phyloP scores from a whole-genome alignment of 441 rosid genomes.

The Gossypium laxum region DNA sequence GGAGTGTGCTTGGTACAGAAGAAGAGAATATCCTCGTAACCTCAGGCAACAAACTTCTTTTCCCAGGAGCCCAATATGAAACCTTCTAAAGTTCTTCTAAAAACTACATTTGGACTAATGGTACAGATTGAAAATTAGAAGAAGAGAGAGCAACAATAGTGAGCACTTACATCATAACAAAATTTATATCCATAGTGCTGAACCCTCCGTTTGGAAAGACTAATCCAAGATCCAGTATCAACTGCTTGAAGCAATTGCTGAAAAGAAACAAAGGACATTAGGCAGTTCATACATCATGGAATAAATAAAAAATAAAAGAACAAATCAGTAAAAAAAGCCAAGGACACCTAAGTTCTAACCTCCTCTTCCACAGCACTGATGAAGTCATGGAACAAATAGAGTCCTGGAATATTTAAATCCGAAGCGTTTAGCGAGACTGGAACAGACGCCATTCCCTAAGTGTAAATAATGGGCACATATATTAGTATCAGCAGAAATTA shows the following conservation, averaged over 20 bases:
- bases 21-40: not conserved
- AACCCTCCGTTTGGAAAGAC: conserved; percentile 73
- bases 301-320: not conserved
- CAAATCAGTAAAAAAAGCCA: not conserved
- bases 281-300: not conserved
- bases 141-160: not conserved
- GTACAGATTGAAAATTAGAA: not conserved
- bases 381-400: conserved; percentile 53
- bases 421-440: conserved; percentile 46
- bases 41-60: not conserved
- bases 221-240: conserved; percentile 62
- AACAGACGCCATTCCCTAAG: conserved; percentile 33
- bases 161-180: conserved; percentile 49
- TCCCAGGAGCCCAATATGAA: not conserved
- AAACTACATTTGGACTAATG: not conserved
- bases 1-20: not conserved
- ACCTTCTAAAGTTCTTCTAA: not conserved
- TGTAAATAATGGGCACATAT: conserved; percentile 9
- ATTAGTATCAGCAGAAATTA: not conserved
- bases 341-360: conserved; percentile 27
- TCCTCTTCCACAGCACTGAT: conserved; percentile 52
- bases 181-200: conserved; percentile 94
- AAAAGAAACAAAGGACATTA: conserved; percentile 7
- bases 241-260: conserved; percentile 83
- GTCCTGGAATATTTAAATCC: conserved; percentile 72